Evolutionary conservation across 75 land plant species (phyloP), one percentile per base, ranked within the genome.

Genomic region (Ceratopteris richardii): DNA sequence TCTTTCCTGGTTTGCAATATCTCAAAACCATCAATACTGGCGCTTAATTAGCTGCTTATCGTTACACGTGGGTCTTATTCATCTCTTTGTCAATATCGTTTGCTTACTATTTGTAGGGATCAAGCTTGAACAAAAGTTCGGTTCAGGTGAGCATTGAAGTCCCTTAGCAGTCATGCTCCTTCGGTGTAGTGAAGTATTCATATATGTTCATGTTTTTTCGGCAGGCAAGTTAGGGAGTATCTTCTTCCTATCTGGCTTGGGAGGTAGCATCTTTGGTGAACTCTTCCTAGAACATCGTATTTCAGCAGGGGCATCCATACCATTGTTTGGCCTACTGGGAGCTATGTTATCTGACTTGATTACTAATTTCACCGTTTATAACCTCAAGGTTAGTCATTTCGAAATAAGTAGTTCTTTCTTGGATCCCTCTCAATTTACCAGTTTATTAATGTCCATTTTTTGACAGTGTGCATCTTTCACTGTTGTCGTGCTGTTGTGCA

Each of bases 271-370:
- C 46, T 44, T 89, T 61, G 91, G 96, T 16, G 82, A 85, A 16
- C 76, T 93, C 25, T 89, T 93, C 39, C 68, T 72, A 54, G 75
- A 76, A 46, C 72, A 82, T 50, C 69, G 66, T n/a, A 81, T 93
- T 25, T 89, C 95, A 14, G 98, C 87, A 40, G 98, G 98, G 44
- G 98, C 98, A 33, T 93, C 95, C 33, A 93, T 90, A 46, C 90
- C 98, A 0, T 77, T 93, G 33, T 93, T 93, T 64, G 95, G 98
- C 0, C 71, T 93, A 37, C 72, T 93, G 6, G 98, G 98, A 19
- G 82, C 77, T 46, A 76, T 83, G 74, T 75, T 89, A 44, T 93
- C 98, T 9, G 98, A 93, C 63, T 78, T 93, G 31, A 78, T 89
- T 23, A 93, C 77, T 17, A 93, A 93, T 57, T 93, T 96, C 90